Base-by-base conservation (phyloP, 2,329 filamentous ascomycete species). In the Xylariales sp. region DNA sequence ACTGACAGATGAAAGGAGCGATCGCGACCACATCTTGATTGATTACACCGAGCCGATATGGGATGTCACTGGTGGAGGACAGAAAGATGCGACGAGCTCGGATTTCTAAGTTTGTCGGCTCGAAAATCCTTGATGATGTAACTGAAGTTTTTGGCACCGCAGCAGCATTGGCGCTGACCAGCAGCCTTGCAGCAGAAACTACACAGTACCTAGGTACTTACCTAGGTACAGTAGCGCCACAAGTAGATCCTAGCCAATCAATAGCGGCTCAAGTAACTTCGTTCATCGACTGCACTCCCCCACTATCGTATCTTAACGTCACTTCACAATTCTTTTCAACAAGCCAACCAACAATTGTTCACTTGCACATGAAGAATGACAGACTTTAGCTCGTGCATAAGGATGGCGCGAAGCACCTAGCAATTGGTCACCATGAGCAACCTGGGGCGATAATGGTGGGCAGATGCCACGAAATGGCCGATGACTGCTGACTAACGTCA, bases 1-100 rank as follows among this genome's bases (percentile, higher is more conserved):
- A 28, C 39, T 12, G 20, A 42, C 39, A 19, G 39, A 12, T 12
- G 31, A 42, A 14, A 42, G n/a, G 31, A 42, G 24, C 5, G 39
- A 29, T 20, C 39, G 39, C 39, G 39, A 42, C 39, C 20, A 36
- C 39, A 42, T 42, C 22, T 35, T 42, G 39, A 29, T 12, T 6
- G 24, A n/a, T n/a, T 11, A 16, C 24, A 18, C 24, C 5, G 34
- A 22, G 29, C 20, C 24, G 16, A 14, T 6, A 20, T 19, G 11
- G 29, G 7, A n/a, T 10, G 15, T 6, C 11, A 16, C 10, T 4
- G 22, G 15, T 16, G 24, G 11, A 12, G 35, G 28, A 38, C n/a
- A 14, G 16, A 21, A 22, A 9, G 16, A 9, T n/a, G n/a, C 18
- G 20, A n/a, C 14, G 19, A 10, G 22, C 6, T 28, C 21, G 8